Conservation (phyloP, 768 basidiomycete species). For the Mycena metata region DNA sequence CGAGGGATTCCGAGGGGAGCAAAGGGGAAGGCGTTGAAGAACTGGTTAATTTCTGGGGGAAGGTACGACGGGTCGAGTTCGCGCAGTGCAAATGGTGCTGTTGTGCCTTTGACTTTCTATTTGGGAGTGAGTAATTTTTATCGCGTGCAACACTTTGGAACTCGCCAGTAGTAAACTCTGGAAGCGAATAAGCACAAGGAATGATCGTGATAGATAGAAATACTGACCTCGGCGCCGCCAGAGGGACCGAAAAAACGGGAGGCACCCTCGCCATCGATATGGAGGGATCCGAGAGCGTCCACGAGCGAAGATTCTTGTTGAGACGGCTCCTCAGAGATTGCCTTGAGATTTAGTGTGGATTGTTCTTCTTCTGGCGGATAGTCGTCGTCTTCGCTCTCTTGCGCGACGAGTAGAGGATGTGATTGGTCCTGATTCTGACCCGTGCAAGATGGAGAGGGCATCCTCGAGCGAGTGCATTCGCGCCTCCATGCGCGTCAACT, state of each 20-base stretch:
- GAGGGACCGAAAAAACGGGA: slow-evolving; percentile 62
- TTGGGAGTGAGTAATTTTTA: background rate
- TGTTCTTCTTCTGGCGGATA: slow-evolving; percentile 38
- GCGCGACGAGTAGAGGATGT: slow-evolving; percentile 58
- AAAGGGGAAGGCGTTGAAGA: slow-evolving; percentile 62
- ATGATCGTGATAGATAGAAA: slow-evolving; percentile 2
- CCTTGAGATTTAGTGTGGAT: slow-evolving; percentile 41
- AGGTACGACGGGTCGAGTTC: slow-evolving; percentile 62
- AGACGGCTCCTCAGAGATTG: slow-evolving; percentile 44
- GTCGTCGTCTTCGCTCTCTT: slow-evolving; percentile 49
- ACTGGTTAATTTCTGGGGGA: slow-evolving; percentile 57
- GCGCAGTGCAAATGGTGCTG: slow-evolving; percentile 42
- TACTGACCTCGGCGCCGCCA: slow-evolving; percentile 62
- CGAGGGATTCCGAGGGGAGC: slow-evolving; percentile 53
- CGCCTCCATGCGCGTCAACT: slow-evolving; percentile 60
- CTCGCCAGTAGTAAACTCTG: slow-evolving; percentile 61
- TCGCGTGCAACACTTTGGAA: slow-evolving; percentile 23
- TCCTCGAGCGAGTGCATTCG: slow-evolving; percentile 69
- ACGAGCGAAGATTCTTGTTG: slow-evolving; percentile 44
- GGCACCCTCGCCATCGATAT: slow-evolving; percentile 57
- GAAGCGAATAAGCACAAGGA: background rate
- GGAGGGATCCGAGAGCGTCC: slow-evolving; percentile 59
- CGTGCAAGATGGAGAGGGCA: slow-evolving; percentile 63
- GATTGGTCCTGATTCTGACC: slow-evolving; percentile 52
- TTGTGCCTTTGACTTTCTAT: slow-evolving; percentile 45